Evolutionary conservation across 2,329 filamentous ascomycete species (phyloP), one percentile per base, ranked within the genome.

Genomic region (Zymoseptoria ardabiliae): DNA sequence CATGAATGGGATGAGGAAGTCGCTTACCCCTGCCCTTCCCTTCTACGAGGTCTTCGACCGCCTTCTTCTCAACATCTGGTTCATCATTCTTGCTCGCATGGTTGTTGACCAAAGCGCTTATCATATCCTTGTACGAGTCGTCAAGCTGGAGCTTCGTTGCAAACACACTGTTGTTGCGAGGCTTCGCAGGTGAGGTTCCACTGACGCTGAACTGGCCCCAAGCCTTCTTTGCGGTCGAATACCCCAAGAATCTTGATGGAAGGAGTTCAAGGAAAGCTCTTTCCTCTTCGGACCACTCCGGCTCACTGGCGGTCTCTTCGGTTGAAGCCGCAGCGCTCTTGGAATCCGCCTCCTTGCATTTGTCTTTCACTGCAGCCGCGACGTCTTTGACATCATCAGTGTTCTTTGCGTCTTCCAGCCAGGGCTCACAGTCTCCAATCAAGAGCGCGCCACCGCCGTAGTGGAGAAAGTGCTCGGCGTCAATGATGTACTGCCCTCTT

Each of bases 201-300:
- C 21, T 23, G 5, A 62, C 50, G 17, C 20, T 11, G 30, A 62
- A 60, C 23, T 62, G 60, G 2, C 50, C 54, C 60, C 60, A 62
- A 10, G 45, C 20, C 48, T 60, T 60, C 4, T 50, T 23, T 5
- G 30, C 52, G 8, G 60, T 48, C 9, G 28, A 55, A 23, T 49
- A 62, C 0, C 60, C 60, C 22, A 62, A 52, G 3, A 60, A 17
- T 13, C 55, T 22, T 5, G 60, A 55, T 10, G 60, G 55, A 8
- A 41, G 53, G 7, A 62, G 17, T 5, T 52, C 50, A 19, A 62
- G 48, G n/a, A 55, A 52, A 6, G 52, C 52, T 30, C 35, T 13
- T 10, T 49, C 13, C 11, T 58, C 25, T 17, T 45, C 11, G 11
- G 35, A 4, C 10, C 10, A 41, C 1, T 41, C 35, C 17, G 35